A percentile compares a stretch with the other conserved stretches of the same genome.
These are phyloP conservation scores for Luzula sylvatica DNA, from an alignment of 176 grass and related monocot genomes.

Conservation along the genomic window DNA sequence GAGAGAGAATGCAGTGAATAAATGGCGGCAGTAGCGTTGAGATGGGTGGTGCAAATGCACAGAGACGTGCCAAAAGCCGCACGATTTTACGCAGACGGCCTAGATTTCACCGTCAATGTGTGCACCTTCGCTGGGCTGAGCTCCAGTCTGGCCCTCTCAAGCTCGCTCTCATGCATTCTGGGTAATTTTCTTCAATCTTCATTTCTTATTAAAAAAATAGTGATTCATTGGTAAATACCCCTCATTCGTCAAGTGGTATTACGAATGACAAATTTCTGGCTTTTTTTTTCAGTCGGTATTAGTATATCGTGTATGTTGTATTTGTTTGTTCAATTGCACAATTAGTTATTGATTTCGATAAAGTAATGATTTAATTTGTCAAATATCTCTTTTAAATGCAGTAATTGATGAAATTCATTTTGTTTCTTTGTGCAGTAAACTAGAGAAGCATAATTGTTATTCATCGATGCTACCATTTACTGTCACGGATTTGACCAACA, in stretches of 20 bases:
- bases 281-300: too few relatives aligned
- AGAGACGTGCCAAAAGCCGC: slow-evolving; percentile 67
- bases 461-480: slow-evolving; percentile 90
- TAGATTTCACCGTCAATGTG: slow-evolving; percentile 61
- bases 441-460: slow-evolving; percentile 43
- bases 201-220: too few relatives aligned
- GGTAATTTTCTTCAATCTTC: too few relatives aligned
- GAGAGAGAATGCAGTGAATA: background rate
- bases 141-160: slow-evolving; percentile 84
- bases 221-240: background rate
- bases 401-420: too few relatives aligned
- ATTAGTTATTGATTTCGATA: too few relatives aligned
- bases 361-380: background rate
- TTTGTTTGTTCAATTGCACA: too few relatives aligned
- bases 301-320: too few relatives aligned
- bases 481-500: slow-evolving; percentile 57
- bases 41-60: slow-evolving; percentile 82
- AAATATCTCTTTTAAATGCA: too few relatives aligned
- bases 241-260: too few relatives aligned
- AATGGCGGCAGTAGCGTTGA: slow-evolving; percentile 37
- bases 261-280: too few relatives aligned
- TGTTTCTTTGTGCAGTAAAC: slow-evolving; percentile 26
- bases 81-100: slow-evolving; percentile 61
- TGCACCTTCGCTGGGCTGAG: slow-evolving; percentile 89
- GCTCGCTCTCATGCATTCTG: slow-evolving; percentile 85